Conservation (phyloP, 768 basidiomycete species). For the Boletus vinaceobasis region DNA sequence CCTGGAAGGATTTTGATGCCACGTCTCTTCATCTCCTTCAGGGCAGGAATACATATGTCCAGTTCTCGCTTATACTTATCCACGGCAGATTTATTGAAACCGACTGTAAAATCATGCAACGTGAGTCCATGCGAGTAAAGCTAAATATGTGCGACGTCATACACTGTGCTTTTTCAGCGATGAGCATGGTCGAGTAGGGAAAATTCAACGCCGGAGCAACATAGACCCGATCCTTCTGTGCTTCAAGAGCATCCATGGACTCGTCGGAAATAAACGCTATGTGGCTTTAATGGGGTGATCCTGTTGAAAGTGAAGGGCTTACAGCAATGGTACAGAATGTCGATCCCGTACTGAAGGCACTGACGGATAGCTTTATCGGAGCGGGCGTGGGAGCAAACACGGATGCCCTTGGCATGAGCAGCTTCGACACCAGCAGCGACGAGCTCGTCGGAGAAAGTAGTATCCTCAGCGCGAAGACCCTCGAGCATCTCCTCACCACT, state of each 20-base stretch:
- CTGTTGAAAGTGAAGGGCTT: background rate
- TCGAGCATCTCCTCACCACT: constrained; percentile 37
- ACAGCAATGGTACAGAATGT: constrained; percentile 31
- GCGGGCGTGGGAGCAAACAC: constrained; percentile 37
- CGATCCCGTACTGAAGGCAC: constrained; percentile 35
- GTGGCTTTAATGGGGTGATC: constrained; percentile 6
- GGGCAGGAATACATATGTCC: constrained; percentile 30
- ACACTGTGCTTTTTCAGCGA: constrained; percentile 28
- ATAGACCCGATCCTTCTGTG: constrained; percentile 33
- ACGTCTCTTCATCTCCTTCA: constrained; percentile 36
- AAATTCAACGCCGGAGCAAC: constrained; percentile 35
- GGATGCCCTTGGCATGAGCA: constrained; percentile 34
- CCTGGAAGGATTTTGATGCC: constrained; percentile 37
- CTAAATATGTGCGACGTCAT: background rate
- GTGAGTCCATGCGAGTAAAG: background rate
- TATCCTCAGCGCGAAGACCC: constrained; percentile 33
- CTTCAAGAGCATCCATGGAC: constrained; percentile 35
- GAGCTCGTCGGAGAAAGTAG: constrained; percentile 33
- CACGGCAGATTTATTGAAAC: constrained; percentile 16
- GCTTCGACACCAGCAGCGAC: constrained; percentile 35
- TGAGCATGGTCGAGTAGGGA: constrained; percentile 24
- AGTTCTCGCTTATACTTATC: constrained; percentile 31
- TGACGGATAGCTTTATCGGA: constrained; percentile 33
- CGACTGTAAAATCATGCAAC: constrained; percentile 5
- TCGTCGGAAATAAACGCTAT: constrained; percentile 35